phyloP scores from a whole-genome alignment of 345 rosid species.

The Chamaenerion angustifolium region DNA sequence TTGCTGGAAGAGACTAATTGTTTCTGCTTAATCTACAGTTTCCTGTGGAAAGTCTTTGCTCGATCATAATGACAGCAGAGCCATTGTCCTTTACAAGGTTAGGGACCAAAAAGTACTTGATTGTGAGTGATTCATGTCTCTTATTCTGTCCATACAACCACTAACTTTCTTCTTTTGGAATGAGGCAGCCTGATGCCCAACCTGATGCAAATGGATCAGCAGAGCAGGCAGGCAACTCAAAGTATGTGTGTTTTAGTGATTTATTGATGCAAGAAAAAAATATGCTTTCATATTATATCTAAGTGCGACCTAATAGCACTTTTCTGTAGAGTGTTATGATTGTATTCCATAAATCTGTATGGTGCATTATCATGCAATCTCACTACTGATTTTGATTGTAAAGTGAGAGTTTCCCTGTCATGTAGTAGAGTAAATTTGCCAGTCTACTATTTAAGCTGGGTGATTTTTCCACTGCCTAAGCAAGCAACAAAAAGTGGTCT shows the following conservation, averaged over 20 bases:
- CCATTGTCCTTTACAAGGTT: constrained; percentile 80
- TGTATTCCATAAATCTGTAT: no score
- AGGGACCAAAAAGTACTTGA: constrained; percentile 1
- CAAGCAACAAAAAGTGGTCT: no score
- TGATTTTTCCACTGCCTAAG: no score
- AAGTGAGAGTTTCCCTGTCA: no score
- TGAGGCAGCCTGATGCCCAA: constrained; percentile 55
- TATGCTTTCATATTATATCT: not conserved
- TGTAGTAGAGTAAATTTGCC: no score
- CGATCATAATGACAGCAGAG: constrained; percentile 60
- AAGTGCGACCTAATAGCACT: no score
- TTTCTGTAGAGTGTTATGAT: no score
- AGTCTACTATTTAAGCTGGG: no score
- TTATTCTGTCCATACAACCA: constrained; percentile 3
- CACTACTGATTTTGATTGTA: no score
- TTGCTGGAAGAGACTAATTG: no score
- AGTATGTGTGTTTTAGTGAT: constrained; percentile 26
- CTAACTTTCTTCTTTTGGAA: constrained; percentile 10
- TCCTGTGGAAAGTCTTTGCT: constrained; percentile 36
- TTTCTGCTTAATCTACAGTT: not conserved
- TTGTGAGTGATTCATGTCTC: not conserved
- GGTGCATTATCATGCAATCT: no score
- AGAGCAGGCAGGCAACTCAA: constrained; percentile 47
- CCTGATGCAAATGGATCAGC: constrained; percentile 43
- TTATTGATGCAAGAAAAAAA: not conserved